phyloP scores from a whole-genome alignment of 1,284 basidiomycete species.

The Cutaneotrichosporon sp. region DNA sequence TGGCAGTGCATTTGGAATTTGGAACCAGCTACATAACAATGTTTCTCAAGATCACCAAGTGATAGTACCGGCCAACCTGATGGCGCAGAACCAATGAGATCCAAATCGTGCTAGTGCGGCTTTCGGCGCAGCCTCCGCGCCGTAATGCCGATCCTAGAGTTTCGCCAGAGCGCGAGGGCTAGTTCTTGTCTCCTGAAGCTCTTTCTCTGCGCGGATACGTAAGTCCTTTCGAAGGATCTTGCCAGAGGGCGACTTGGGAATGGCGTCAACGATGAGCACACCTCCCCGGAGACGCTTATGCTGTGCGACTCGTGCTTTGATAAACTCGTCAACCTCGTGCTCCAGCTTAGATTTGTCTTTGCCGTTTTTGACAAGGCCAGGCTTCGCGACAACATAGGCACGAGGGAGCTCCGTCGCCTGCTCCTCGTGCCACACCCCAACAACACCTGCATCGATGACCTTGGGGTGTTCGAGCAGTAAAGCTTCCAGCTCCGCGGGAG shows the following conservation, averaged over 20 bases:
- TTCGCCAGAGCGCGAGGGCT: background rate
- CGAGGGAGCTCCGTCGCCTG: conserved; percentile 57
- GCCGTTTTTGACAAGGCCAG: conserved; percentile 33
- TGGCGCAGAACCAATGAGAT: too few relatives aligned
- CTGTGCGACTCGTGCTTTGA: conserved; percentile 53
- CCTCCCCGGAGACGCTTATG: conserved; percentile 53
- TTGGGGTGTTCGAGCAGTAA: conserved; percentile 66
- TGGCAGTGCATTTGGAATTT: too few relatives aligned
- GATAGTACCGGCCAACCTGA: too few relatives aligned
- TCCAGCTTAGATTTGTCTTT: conserved; percentile 52
- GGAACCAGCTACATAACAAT: too few relatives aligned
- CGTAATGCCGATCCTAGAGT: too few relatives aligned
- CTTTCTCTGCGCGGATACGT: conserved; percentile 1
- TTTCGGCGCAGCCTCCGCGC: too few relatives aligned
- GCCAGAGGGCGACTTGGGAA: conserved; percentile 50
- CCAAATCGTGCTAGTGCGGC: too few relatives aligned
- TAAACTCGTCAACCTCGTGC: conserved; percentile 58
- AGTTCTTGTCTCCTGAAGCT: background rate
- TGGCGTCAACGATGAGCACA: conserved; percentile 48
- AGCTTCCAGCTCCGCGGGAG: conserved; percentile 75
- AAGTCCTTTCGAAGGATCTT: conserved; percentile 40
- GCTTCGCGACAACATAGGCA: conserved; percentile 42
- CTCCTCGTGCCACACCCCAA: conserved; percentile 59
- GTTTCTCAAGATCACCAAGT: too few relatives aligned
- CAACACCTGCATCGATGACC: conserved; percentile 64